Percentiles rank a stretch among this genome's conserved stretches.
Evolutionary conservation across 768 basidiomycete genomes (phyloP).

Genomic region (Leccinum boreale): DNA sequence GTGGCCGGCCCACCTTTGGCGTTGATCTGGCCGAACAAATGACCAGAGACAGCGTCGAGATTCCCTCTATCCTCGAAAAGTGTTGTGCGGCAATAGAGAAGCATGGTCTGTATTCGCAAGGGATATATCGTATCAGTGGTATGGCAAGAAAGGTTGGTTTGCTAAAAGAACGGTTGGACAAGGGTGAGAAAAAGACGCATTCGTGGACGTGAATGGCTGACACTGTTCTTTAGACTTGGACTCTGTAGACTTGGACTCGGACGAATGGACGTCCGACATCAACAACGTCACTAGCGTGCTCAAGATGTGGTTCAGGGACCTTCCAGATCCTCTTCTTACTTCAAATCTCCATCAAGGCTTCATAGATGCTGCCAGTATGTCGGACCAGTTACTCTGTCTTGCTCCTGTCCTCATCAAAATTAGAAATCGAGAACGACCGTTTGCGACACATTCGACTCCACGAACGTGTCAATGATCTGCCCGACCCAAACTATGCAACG

Average conservation of each 20-base stretch:
- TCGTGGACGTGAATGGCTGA: constrained; percentile 20
- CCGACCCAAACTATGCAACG: constrained; percentile 98
- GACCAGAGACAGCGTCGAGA: constrained; percentile 84
- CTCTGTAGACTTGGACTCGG: constrained; percentile 77
- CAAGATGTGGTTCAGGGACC: constrained; percentile 94
- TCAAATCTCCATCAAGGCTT: constrained; percentile 83
- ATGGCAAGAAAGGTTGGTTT: constrained; percentile 83
- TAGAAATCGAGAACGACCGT: constrained; percentile 91
- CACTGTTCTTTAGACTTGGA: constrained; percentile 63
- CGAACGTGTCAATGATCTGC: constrained; percentile 95
- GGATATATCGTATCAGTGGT: constrained; percentile 92
- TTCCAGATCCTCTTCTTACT: constrained; percentile 92
- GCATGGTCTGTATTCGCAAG: constrained; percentile 77
- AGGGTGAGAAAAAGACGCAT: constrained; percentile 47
- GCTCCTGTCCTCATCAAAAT: neutral
- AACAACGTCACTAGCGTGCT: constrained; percentile 93
- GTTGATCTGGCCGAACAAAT: constrained; percentile 92
- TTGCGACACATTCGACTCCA: constrained; percentile 94
- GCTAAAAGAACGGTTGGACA: constrained; percentile 81
- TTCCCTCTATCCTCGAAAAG: constrained; percentile 83
- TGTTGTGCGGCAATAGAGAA: constrained; percentile 92
- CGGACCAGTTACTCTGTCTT: neutral
- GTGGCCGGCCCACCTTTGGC: constrained; percentile 84
- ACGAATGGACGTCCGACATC: constrained; percentile 93
- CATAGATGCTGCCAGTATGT: constrained; percentile 91